phyloP scores from a whole-genome alignment of 805 yeast species.

The Kazachstania taianensis region DNA sequence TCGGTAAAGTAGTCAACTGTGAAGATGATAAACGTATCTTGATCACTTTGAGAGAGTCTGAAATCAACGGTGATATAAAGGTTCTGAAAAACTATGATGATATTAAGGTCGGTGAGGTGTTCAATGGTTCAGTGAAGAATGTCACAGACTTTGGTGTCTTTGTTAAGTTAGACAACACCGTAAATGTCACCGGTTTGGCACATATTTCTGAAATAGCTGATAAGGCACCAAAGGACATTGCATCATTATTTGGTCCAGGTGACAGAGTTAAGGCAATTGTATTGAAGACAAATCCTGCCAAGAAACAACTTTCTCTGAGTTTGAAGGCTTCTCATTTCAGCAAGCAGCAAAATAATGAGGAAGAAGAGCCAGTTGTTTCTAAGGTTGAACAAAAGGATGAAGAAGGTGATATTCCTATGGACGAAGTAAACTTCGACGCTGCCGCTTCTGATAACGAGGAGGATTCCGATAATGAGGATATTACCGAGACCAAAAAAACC shows the following conservation, averaged over 20 bases:
- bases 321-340: slow-evolving; percentile 88
- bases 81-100: slow-evolving; percentile 55
- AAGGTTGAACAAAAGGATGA: slow-evolving; percentile 22
- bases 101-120: slow-evolving; percentile 56
- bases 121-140: slow-evolving; percentile 67
- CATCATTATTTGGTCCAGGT: slow-evolving; percentile 71
- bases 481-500: slow-evolving; percentile 13
- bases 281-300: slow-evolving; percentile 48
- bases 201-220: slow-evolving; percentile 81
- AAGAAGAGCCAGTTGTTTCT: slow-evolving; percentile 9
- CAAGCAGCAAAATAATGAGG: slow-evolving; percentile 28
- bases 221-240: slow-evolving; percentile 44
- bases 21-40: slow-evolving; percentile 55
- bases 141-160: slow-evolving; percentile 89
- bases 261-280: slow-evolving; percentile 84
- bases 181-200: slow-evolving; percentile 73
- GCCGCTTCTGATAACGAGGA: slow-evolving; percentile 16
- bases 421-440: slow-evolving; percentile 16
- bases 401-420: slow-evolving; percentile 26
- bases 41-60: slow-evolving; percentile 72
- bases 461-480: slow-evolving; percentile 26
- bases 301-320: slow-evolving; percentile 75
- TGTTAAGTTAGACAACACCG: slow-evolving; percentile 65
- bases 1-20: slow-evolving; percentile 60
- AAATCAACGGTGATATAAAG: slow-evolving; percentile 59